These are phyloP conservation scores for Gamsiella multidivaricata DNA, from an alignment of 192 early-diverging fungal species.

Conservation along the genomic window DNA sequence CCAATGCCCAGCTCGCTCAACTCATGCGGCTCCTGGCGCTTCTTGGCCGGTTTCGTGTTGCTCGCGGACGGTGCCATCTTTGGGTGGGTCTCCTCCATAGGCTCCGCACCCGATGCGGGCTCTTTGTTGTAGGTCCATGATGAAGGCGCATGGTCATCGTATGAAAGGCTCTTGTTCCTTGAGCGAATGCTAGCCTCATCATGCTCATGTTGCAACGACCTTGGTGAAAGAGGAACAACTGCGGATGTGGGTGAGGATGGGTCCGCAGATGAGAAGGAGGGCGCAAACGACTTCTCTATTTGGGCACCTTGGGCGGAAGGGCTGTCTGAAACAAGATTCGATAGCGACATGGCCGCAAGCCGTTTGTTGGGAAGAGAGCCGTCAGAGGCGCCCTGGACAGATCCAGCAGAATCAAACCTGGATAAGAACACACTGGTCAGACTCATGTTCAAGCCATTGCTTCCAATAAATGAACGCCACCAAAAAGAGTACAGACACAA, in stretches of 20 bases:
- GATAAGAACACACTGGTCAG: not conserved
- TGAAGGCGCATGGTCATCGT: conserved; percentile 29
- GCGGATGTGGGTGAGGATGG: conserved; percentile 35
- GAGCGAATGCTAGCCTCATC: conserved; percentile 17
- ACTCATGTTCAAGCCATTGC: too few relatives aligned
- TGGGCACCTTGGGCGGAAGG: conserved; percentile 1
- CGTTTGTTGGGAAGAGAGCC: conserved; percentile 29
- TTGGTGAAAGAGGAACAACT: conserved; percentile 41
- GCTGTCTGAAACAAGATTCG: conserved; percentile 23
- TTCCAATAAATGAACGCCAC: too few relatives aligned
- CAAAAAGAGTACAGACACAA: too few relatives aligned
- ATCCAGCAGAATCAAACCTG: not conserved
- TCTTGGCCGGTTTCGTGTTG: conserved; percentile 8
- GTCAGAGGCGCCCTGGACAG: not conserved
- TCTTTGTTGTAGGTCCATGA: conserved; percentile 32
- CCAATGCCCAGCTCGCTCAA: conserved; percentile 52
- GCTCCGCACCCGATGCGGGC: conserved; percentile 29
- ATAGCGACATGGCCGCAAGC: conserved; percentile 32
- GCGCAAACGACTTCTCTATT: not conserved
- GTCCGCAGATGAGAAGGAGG: not conserved
- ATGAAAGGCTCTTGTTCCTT: conserved; percentile 28
- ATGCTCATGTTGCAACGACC: conserved; percentile 23
- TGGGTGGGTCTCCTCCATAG: conserved; percentile 9
- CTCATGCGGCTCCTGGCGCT: conserved; percentile 45
- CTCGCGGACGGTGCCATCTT: not conserved